phyloP scores from a whole-genome alignment of 2,329 filamentous ascomycete genomes.

The Colletotrichum sidae region DNA sequence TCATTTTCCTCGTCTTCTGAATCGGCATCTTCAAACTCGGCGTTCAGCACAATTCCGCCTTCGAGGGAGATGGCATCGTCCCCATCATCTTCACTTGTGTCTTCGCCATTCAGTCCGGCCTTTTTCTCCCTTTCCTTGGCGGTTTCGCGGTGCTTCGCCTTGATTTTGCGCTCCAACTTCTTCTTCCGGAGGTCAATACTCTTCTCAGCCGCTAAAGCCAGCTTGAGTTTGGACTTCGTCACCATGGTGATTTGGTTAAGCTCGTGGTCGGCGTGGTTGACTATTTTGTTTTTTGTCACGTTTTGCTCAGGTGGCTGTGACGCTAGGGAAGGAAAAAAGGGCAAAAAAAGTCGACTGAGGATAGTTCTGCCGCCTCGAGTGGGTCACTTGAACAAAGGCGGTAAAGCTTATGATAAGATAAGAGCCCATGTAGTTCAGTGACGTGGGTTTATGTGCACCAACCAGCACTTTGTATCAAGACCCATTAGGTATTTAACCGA shows the following conservation, averaged over 20 bases:
- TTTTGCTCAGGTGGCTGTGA: conserved; percentile 3
- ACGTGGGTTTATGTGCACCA: no score
- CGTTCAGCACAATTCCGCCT: conserved; percentile 45
- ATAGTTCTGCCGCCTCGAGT: conserved; percentile 35
- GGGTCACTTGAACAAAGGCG: conserved; percentile 2
- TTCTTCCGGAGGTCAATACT: conserved; percentile 64
- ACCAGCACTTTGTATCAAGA: no score
- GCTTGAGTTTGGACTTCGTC: conserved; percentile 62
- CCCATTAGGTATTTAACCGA: no score
- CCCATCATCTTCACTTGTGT: conserved; percentile 38
- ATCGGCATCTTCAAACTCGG: conserved; percentile 35
- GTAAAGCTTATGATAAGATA: background rate
- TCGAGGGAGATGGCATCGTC: conserved; percentile 42
- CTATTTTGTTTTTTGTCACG: background rate
- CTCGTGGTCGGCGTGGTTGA: conserved; percentile 27
- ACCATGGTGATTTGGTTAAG: conserved; percentile 45
- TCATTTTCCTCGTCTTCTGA: conserved; percentile 44
- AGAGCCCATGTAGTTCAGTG: no score
- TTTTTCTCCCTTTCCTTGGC: conserved; percentile 47
- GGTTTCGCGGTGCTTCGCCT: conserved; percentile 53
- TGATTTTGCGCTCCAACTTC: conserved; percentile 61
- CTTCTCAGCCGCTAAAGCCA: conserved; percentile 67
- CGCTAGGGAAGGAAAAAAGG: conserved; percentile 17
- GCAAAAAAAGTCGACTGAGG: conserved; percentile 25
- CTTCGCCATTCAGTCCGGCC: conserved; percentile 41